These are phyloP conservation scores for Zasmidium cellare DNA, from an alignment of 2,329 filamentous ascomycete species.

Conservation along the genomic window DNA sequence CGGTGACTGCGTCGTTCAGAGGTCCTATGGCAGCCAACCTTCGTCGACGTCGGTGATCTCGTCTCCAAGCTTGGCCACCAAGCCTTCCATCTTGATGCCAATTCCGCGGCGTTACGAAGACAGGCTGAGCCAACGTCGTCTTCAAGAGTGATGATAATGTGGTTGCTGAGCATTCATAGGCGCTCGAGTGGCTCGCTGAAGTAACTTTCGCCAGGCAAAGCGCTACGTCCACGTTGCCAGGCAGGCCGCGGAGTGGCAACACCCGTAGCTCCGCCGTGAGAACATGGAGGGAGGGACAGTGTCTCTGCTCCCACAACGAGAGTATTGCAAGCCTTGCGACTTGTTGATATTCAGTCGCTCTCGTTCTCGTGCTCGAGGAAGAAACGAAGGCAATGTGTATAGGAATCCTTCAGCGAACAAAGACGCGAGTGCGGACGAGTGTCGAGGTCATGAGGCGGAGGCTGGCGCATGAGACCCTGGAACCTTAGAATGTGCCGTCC, in stretches of 20 bases:
- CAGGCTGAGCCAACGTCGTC: not conserved
- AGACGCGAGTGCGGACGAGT: not conserved
- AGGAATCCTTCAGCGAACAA: not conserved
- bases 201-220: no score
- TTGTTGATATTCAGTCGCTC: no score
- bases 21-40: constrained; percentile 18
- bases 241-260: no score
- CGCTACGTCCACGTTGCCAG: no score
- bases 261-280: no score
- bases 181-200: no score
- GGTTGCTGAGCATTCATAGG: no score
- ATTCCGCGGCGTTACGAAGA: not conserved
- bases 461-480: not conserved
- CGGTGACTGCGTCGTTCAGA: not conserved
- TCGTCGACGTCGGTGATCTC: constrained; percentile 24
- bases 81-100: constrained; percentile 9
- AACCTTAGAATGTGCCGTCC: not conserved
- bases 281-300: no score
- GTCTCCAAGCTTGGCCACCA: constrained; percentile 17
- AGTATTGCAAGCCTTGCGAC: no score
- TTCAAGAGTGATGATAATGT: no score
- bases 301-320: no score
- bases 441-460: not conserved
- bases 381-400: not conserved
- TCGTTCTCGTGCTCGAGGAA: constrained; percentile 6